A percentile compares a stretch with the other conserved stretches of the same genome.
phyloP scores from a whole-genome alignment of 2,329 filamentous ascomycete genomes.

The Ophiostoma sp. region DNA sequence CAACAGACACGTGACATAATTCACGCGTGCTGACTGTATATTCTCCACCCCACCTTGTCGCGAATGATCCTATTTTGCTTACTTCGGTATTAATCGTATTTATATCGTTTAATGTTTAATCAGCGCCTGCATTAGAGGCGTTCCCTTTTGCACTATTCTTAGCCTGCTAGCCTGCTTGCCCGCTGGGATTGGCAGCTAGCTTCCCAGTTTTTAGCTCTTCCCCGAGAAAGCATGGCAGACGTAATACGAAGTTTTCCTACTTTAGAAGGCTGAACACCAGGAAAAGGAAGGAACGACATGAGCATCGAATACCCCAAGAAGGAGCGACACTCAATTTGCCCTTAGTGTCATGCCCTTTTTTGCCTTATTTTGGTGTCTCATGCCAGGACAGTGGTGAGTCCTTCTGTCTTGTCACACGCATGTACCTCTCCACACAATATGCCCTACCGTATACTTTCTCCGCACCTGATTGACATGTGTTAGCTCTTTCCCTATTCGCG shows the following conservation, averaged over 20 bases:
- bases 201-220: background rate
- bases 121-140: background rate
- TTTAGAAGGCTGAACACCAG: background rate
- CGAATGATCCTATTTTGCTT: conserved; percentile 4
- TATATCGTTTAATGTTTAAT: background rate
- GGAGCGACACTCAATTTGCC: background rate
- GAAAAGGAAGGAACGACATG: background rate
- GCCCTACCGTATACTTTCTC: background rate
- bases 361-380: background rate
- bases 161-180: background rate
- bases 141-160: background rate
- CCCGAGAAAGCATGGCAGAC: background rate
- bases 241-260: background rate
- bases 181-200: background rate
- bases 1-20: background rate
- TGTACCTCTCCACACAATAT: conserved; percentile 5
- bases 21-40: background rate
- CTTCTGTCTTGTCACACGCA: background rate
- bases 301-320: background rate
- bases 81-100: background rate
- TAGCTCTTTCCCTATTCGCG: background rate
- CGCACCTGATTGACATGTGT: background rate
- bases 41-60: conserved; percentile 2
- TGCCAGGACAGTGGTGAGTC: background rate
- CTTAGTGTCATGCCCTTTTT: background rate